A percentile compares a stretch with the other conserved stretches of the same genome.
phyloP scores from a whole-genome alignment of 441 rosid species.

The Populus trichocarpa region DNA sequence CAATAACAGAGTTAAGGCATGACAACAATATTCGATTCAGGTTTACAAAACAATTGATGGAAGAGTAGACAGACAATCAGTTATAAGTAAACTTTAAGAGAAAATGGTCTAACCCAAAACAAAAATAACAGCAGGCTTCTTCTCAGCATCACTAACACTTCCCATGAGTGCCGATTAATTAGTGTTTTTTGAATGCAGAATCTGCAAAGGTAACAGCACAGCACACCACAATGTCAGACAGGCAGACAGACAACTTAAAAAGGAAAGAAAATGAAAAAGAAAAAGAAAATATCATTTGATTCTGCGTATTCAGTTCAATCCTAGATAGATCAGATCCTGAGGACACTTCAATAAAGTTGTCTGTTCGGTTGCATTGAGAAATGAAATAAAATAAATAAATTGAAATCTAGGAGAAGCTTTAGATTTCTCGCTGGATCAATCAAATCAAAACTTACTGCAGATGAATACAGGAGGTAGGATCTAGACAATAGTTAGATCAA shows the following conservation, averaged over 20 bases:
- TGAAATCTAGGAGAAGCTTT: neutral
- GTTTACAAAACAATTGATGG: neutral
- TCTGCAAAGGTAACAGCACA: neutral
- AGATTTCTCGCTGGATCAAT: neutral
- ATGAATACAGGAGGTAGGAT: neutral
- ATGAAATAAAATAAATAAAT: no score
- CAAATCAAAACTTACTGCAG: neutral
- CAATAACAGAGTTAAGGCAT: neutral
- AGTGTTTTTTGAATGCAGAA: neutral
- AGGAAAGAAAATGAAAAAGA: neutral
- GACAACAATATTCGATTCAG: neutral
- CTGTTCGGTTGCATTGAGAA: neutral
- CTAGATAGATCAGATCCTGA: neutral
- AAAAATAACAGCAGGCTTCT: conserved; percentile 77
- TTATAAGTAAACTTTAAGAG: neutral
- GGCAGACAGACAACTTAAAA: neutral
- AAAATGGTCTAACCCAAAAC: conserved; percentile 61
- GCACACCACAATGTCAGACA: neutral
- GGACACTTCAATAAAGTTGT: neutral
- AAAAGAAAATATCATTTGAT: neutral
- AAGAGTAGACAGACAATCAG: neutral
- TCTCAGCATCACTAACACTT: conserved; percentile 23
- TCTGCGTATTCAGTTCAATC: neutral
- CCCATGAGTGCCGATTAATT: neutral
- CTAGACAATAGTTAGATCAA: neutral